These are phyloP conservation scores for Leersia perrieri DNA, from an alignment of 176 grass and related monocot genomes.

Conservation along the genomic window DNA sequence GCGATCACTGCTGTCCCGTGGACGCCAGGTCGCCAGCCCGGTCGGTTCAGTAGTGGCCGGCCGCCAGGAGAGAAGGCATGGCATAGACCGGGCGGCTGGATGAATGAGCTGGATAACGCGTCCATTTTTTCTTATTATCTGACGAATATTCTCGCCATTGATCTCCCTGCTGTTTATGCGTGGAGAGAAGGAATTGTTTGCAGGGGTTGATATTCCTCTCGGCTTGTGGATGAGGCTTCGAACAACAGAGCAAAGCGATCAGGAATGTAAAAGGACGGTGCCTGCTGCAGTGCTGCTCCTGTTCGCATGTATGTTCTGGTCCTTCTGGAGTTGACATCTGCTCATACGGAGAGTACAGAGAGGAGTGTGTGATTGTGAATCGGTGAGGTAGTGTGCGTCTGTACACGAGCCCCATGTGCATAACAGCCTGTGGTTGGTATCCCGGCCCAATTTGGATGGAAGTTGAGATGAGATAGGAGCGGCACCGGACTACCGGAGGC, in stretches of 20 bases:
- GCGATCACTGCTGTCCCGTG: neutral
- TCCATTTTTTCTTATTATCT: neutral
- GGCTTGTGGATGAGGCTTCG: neutral
- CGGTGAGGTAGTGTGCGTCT: too few species aligned
- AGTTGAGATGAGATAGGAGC: too few species aligned
- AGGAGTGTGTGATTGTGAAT: neutral
- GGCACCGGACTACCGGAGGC: too few species aligned
- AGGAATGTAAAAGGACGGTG: neutral
- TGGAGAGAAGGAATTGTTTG: neutral
- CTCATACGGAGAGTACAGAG: neutral
- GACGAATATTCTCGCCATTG: conserved; percentile 19
- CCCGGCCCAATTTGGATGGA: neutral
- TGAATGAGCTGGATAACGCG: conserved; percentile 22
- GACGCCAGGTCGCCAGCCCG: neutral
- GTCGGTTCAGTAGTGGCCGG: neutral
- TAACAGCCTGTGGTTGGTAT: too few species aligned
- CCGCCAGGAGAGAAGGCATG: neutral
- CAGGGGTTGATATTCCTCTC: neutral
- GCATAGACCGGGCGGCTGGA: neutral
- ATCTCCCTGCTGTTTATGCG: neutral
- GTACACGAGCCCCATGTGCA: too few species aligned
- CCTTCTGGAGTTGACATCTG: neutral
- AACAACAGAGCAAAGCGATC: too few species aligned
- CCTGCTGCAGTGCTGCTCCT: too few species aligned
- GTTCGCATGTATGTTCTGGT: neutral